These are phyloP conservation scores for Geotrichum siamense DNA, from an alignment of 1,139 yeast species.

Conservation along the genomic window DNA sequence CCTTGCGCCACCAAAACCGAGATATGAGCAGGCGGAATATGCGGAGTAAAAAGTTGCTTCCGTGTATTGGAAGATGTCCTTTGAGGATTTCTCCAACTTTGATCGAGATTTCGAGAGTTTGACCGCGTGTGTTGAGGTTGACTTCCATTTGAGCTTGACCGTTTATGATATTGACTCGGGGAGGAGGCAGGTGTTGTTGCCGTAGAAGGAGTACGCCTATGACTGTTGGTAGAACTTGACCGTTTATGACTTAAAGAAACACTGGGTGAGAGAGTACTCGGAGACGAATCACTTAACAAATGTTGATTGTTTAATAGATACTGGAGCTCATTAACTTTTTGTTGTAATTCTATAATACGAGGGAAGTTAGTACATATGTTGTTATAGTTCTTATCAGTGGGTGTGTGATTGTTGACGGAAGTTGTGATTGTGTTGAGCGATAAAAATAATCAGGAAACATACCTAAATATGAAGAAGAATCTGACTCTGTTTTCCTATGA, in stretches of 20 bases:
- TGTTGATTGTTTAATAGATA: neutral
- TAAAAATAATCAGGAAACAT: too few species aligned
- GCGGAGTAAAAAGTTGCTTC: conserved; percentile 90
- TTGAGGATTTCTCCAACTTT: conserved; percentile 31
- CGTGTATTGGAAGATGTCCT: conserved; percentile 37
- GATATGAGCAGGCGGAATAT: conserved; percentile 83
- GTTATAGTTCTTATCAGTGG: neutral
- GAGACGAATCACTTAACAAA: neutral
- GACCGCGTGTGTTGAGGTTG: conserved; percentile 28
- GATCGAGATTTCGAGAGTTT: conserved; percentile 47
- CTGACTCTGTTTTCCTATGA: too few species aligned
- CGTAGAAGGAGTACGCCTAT: conserved; percentile 2
- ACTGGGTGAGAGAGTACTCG: neutral
- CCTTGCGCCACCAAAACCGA: conserved; percentile 89
- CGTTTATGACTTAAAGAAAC: neutral
- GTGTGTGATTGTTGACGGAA: too few species aligned
- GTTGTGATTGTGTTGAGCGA: too few species aligned
- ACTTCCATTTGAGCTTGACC: conserved; percentile 5
- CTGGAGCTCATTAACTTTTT: conserved; percentile 2
- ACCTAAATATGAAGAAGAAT: too few species aligned
- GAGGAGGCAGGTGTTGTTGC: neutral
- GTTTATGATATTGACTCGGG: conserved; percentile 1
- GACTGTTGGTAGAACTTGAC: conserved; percentile 1
- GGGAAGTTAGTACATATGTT: neutral
- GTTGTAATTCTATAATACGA: neutral